Conservation (phyloP, 306 rosid genomes). For the Myrica gale region DNA sequence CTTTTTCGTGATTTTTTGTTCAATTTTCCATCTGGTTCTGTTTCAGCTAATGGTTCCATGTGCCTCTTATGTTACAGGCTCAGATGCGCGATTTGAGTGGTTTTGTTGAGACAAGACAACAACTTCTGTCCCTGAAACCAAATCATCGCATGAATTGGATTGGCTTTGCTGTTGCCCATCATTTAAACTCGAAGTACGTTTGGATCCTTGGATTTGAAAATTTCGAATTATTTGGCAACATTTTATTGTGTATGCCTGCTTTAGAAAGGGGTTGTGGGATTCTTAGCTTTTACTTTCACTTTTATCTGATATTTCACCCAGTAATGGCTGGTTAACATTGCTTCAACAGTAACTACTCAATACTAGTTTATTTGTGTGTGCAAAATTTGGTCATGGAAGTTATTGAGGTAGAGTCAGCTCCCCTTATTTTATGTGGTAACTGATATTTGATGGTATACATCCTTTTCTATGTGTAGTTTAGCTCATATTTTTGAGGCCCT, state of each 20-base stretch:
- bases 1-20: background rate
- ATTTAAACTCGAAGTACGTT: slow-evolving; percentile 81
- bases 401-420: background rate
- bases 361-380: background rate
- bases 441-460: background rate
- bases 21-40: background rate
- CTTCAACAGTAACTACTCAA: background rate
- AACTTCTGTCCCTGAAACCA: slow-evolving; percentile 85
- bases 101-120: slow-evolving; percentile 97
- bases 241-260: background rate
- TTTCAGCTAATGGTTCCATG: slow-evolving; percentile 26
- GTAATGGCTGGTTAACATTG: background rate
- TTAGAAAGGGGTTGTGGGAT: background rate
- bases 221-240: background rate
- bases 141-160: slow-evolving; percentile 99
- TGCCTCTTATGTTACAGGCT: slow-evolving; percentile 52
- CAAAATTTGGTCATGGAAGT: background rate
- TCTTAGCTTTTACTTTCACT: background rate
- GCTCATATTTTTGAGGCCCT: background rate
- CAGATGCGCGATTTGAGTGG: slow-evolving; percentile 98
- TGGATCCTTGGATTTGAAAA: slow-evolving; percentile 15
- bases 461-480: background rate
- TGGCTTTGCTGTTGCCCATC: slow-evolving; percentile 93
- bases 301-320: background rate
- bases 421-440: background rate